Conservation (phyloP, 805 yeast genomes). For the Torulaspora gathmanii region DNA sequence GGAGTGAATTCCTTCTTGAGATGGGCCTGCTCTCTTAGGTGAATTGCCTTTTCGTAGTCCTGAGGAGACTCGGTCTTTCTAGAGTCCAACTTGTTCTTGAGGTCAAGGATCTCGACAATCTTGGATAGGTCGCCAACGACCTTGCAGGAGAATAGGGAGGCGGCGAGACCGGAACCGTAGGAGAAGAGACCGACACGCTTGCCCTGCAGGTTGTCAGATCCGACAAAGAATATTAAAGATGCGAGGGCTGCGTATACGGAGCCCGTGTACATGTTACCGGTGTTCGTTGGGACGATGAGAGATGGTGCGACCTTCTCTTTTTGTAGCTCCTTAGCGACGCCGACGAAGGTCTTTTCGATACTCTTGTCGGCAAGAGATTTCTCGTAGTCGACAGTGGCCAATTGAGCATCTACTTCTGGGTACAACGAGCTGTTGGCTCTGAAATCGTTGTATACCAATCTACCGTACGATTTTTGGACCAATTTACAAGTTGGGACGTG, state of each 20-base stretch:
- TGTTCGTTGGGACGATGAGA: constrained; percentile 84
- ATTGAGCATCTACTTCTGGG: constrained; percentile 51
- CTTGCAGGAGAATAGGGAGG: constrained; percentile 74
- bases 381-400: constrained; percentile 62
- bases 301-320: constrained; percentile 74
- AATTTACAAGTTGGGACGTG: constrained; percentile 98
- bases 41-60: constrained; percentile 76
- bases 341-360: constrained; percentile 80
- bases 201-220: constrained; percentile 65
- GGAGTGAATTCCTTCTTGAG: constrained; percentile 77
- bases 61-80: constrained; percentile 69
- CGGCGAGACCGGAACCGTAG: constrained; percentile 96
- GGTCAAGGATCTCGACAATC: constrained; percentile 59
- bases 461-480: constrained; percentile 87
- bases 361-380: constrained; percentile 71
- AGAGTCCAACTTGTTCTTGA: constrained; percentile 59
- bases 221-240: constrained; percentile 72
- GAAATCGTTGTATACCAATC: constrained; percentile 86
- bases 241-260: constrained; percentile 84
- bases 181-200: constrained; percentile 92
- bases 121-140: constrained; percentile 76
- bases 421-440: constrained; percentile 60
- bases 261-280: constrained; percentile 98
- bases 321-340: constrained; percentile 63
- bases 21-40: constrained; percentile 84